These are phyloP conservation scores for Fusarium sp. DNA, from an alignment of 2,329 filamentous ascomycete species.

Conservation along the genomic window DNA sequence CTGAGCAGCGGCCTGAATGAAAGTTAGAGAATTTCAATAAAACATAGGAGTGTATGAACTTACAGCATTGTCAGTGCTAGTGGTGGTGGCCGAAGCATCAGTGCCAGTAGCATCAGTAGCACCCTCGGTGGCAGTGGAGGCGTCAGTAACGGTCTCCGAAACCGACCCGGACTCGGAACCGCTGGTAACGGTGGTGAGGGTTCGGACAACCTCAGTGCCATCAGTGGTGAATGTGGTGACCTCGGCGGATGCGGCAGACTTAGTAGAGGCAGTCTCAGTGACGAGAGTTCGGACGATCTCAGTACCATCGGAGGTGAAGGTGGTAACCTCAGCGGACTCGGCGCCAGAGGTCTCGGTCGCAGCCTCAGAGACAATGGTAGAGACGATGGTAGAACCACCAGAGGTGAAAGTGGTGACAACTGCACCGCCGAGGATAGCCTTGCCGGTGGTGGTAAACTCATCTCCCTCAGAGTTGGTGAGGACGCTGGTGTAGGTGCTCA, in stretches of 20 bases:
- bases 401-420: constrained; percentile 35
- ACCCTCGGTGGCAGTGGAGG: constrained; percentile 25
- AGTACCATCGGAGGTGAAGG: constrained; percentile 33
- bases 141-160: constrained; percentile 34
- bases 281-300: constrained; percentile 30
- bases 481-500: constrained; percentile 44
- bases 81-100: constrained; percentile 32
- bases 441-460: constrained; percentile 30
- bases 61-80: constrained; percentile 44
- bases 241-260: constrained; percentile 15
- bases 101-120: constrained; percentile 18
- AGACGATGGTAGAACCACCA: constrained; percentile 29
- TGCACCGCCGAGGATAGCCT: constrained; percentile 26
- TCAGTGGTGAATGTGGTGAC: constrained; percentile 37
- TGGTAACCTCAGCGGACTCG: constrained; percentile 22
- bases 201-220: constrained; percentile 30
- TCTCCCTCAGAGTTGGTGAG: constrained; percentile 37
- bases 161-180: constrained; percentile 18
- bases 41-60: constrained; percentile 19
- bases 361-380: constrained; percentile 21
- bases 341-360: constrained; percentile 14
- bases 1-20: constrained; percentile 46
- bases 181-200: constrained; percentile 31
- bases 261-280: constrained; percentile 28
- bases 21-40: constrained; percentile 10